These are phyloP conservation scores for Neoboletus brunneissimus DNA, from an alignment of 768 basidiomycete genomes.

Conservation along the genomic window DNA sequence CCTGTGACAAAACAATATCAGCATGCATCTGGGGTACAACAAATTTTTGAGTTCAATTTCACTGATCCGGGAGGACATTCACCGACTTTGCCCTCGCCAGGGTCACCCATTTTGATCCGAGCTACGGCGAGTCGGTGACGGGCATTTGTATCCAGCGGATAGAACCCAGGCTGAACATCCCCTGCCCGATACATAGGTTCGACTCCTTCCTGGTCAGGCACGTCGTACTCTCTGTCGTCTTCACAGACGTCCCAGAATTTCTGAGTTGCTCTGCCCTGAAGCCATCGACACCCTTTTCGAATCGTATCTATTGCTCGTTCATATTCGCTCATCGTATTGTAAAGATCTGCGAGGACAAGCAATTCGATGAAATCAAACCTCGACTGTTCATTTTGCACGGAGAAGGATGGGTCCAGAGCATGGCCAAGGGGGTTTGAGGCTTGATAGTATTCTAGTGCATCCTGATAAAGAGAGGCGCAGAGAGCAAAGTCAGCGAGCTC, in stretches of 20 bases:
- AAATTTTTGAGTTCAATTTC: not conserved
- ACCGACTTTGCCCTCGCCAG: conserved; percentile 75
- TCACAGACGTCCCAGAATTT: not conserved
- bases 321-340: not conserved
- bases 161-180: not conserved
- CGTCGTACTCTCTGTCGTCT: conserved; percentile 7
- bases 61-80: not conserved
- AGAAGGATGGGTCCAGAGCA: conserved; percentile 9
- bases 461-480: not conserved
- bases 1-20: conserved; percentile 62
- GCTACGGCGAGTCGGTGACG: conserved; percentile 81
- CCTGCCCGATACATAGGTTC: not conserved
- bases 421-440: not conserved
- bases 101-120: conserved; percentile 73
- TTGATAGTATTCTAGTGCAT: not conserved
- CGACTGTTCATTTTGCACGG: conserved; percentile 3
- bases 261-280: not conserved
- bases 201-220: conserved; percentile 51
- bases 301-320: not conserved
- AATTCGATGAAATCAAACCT: conserved; percentile 16
- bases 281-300: not conserved
- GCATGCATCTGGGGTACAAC: conserved; percentile 64
- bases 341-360: not conserved
- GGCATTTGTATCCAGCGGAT: conserved; percentile 32
- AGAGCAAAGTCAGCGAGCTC: not conserved